These are phyloP conservation scores for Arachis stenosperma DNA, from an alignment of 306 rosid species.

Conservation along the genomic window DNA sequence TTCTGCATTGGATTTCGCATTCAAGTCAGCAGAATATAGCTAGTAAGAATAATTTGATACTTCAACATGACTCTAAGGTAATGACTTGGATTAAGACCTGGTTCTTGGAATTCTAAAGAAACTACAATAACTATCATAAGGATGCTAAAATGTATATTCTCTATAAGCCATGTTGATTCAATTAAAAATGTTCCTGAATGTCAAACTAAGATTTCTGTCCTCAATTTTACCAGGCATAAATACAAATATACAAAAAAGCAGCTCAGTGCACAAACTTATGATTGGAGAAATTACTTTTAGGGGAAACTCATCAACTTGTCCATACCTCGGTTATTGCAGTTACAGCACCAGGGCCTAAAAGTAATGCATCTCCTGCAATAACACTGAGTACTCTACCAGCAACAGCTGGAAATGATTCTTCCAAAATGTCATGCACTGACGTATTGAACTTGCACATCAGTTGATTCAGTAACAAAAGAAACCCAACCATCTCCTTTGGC, in stretches of 20 bases:
- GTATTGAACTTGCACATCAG: constrained; percentile 90
- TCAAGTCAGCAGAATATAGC: constrained; percentile 2
- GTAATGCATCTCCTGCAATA: constrained; percentile 76
- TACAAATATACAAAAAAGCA: too few relatives aligned
- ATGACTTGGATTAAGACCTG: too few relatives aligned
- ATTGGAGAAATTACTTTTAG: too few relatives aligned
- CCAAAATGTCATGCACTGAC: constrained; percentile 72
- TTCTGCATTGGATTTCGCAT: constrained; percentile 31
- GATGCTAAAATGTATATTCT: too few relatives aligned
- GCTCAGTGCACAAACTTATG: too few relatives aligned
- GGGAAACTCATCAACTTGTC: constrained; percentile 10
- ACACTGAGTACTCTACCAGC: constrained; percentile 72
- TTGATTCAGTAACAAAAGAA: constrained; percentile 87
- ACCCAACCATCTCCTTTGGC: constrained; percentile 88
- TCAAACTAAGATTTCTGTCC: too few relatives aligned
- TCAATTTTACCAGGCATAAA: too few relatives aligned
- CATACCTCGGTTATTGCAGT: constrained; percentile 86
- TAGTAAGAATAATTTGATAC: neutral
- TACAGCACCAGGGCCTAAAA: constrained; percentile 80
- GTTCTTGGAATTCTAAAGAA: too few relatives aligned
- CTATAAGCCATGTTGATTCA: too few relatives aligned
- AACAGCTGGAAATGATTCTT: constrained; percentile 80
- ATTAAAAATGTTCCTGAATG: too few relatives aligned
- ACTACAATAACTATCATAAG: too few relatives aligned
- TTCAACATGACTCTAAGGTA: too few relatives aligned